These are phyloP conservation scores for Boletellus sp. DNA, from an alignment of 768 basidiomycete genomes.

Conservation along the genomic window DNA sequence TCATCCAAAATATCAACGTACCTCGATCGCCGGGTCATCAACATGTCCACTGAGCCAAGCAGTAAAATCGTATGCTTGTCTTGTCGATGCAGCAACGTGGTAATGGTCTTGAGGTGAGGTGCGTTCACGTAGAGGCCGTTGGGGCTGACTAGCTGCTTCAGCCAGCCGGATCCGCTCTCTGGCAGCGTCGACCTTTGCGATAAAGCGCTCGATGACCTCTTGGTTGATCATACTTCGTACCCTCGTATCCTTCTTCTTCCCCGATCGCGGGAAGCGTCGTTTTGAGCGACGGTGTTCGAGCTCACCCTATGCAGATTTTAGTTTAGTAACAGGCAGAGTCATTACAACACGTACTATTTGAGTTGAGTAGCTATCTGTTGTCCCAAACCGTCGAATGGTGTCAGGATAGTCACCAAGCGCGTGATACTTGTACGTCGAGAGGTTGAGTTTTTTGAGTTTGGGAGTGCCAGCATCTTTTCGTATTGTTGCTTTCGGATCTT, in stretches of 20 bases:
- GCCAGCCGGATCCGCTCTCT: too few relatives aligned
- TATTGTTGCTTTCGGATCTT: too few relatives aligned
- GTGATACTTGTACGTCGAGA: background rate
- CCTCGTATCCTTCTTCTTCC: constrained; percentile 27
- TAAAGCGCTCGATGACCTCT: constrained; percentile 14
- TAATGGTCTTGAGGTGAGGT: background rate
- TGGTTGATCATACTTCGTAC: constrained; percentile 28
- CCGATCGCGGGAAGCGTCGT: constrained; percentile 32
- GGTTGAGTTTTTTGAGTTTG: too few relatives aligned
- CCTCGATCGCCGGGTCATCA: constrained; percentile 27
- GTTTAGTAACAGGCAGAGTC: too few relatives aligned
- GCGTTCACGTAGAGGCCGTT: too few relatives aligned
- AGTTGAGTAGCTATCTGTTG: constrained; percentile 2
- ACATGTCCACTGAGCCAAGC: background rate
- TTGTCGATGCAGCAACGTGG: background rate
- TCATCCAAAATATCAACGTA: constrained; percentile 5
- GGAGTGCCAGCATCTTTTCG: too few relatives aligned
- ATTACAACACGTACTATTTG: background rate
- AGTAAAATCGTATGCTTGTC: constrained; percentile 17
- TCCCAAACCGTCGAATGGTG: background rate
- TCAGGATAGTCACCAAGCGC: background rate
- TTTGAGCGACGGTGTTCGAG: constrained; percentile 37
- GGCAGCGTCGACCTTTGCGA: constrained; percentile 14
- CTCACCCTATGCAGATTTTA: constrained; percentile 32
- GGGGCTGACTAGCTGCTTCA: too few relatives aligned